A percentile compares a stretch with the other conserved stretches of the same genome.
phyloP scores from a whole-genome alignment of 2,329 filamentous ascomycete species.

The Ceratocystis cubensis region DNA sequence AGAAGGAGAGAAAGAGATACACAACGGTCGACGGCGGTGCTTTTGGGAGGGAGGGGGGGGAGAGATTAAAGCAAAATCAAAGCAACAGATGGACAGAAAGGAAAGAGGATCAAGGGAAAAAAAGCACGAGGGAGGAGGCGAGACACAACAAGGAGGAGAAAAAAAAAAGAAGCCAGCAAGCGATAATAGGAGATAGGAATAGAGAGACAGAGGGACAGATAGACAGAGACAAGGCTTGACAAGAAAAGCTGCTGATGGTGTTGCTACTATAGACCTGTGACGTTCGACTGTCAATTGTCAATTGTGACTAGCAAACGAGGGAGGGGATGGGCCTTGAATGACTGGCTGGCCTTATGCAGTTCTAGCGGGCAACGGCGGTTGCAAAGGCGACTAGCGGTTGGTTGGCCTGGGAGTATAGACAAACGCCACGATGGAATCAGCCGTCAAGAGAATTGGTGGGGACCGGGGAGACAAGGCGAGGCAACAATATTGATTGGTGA shows the following conservation, averaged over 20 bases:
- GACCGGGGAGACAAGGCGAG: too few species aligned
- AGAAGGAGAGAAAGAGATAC: too few species aligned
- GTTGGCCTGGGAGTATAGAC: neutral
- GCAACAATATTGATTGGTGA: too few species aligned
- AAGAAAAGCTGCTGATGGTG: neutral
- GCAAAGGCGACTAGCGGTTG: neutral
- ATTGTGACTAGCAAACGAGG: slow-evolving; percentile 8
- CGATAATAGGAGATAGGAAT: slow-evolving; percentile 1
- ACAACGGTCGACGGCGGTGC: too few species aligned
- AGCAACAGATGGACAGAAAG: neutral
- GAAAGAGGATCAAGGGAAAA: slow-evolving; percentile 10
- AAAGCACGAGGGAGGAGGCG: neutral
- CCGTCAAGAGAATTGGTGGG: too few species aligned
- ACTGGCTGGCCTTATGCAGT: slow-evolving; percentile 11
- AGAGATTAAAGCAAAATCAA: neutral
- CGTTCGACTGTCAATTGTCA: too few species aligned
- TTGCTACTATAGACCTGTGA: too few species aligned
- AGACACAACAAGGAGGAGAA: neutral
- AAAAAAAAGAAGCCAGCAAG: slow-evolving; percentile 6
- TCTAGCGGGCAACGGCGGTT: neutral
- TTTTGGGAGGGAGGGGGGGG: neutral
- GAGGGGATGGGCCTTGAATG: slow-evolving; percentile 16
- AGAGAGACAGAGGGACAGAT: neutral
- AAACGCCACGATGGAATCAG: neutral
- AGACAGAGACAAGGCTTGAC: neutral